Evolutionary conservation across 2,329 filamentous ascomycete genomes (phyloP).

Genomic region (Colletotrichum spinosum): DNA sequence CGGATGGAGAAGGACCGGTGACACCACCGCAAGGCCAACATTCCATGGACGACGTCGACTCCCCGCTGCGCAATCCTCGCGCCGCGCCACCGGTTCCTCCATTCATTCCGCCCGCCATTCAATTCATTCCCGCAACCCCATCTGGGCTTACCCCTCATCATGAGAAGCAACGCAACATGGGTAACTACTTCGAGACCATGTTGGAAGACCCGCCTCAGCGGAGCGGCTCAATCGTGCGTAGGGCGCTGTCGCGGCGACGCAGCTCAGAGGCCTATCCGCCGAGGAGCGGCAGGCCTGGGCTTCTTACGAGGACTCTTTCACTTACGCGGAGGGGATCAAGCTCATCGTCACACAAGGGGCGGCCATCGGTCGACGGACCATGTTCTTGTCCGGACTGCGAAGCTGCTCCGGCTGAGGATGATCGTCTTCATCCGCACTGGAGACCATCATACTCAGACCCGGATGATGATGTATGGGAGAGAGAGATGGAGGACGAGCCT

Average conservation of each 20-base stretch:
- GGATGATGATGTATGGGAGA: constrained; percentile 47
- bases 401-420: constrained; percentile 62
- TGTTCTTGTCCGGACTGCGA: constrained; percentile 58
- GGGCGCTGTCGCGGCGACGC: constrained; percentile 63
- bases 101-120: constrained; percentile 62
- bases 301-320: constrained; percentile 65
- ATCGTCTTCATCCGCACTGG: constrained; percentile 72
- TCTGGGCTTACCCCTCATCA: constrained; percentile 67
- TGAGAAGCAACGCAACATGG: constrained; percentile 64
- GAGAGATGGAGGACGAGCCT: constrained; percentile 48
- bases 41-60: constrained; percentile 67
- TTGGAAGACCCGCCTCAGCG: constrained; percentile 56
- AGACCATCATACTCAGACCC: constrained; percentile 61
- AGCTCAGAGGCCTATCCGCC: constrained; percentile 57
- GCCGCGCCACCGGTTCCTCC: constrained; percentile 62
- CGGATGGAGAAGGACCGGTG: constrained; percentile 53
- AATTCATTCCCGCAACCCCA: constrained; percentile 73
- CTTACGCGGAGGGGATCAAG: constrained; percentile 54
- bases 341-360: constrained; percentile 39
- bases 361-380: constrained; percentile 44
- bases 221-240: constrained; percentile 63
- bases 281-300: constrained; percentile 51
- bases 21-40: constrained; percentile 65
- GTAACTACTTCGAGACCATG: constrained; percentile 64
- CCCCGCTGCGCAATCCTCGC: constrained; percentile 71